Percentiles rank a stretch among this genome's conserved stretches.
phyloP scores from a whole-genome alignment of 768 basidiomycete genomes.

The Pleurotus cornucopiae region DNA sequence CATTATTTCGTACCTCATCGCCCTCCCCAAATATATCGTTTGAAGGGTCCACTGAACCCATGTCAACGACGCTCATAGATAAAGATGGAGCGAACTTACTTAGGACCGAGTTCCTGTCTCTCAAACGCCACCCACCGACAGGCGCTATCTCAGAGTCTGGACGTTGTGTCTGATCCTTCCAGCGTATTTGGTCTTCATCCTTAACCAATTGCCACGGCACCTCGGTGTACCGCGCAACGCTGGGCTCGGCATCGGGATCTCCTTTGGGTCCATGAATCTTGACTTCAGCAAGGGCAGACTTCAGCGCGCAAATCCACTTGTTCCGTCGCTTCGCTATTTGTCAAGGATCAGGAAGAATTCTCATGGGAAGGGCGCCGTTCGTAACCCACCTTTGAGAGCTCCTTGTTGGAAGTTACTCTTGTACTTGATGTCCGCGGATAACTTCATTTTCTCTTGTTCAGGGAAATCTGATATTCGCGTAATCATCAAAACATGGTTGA shows the following conservation, averaged over 20 bases:
- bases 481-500: conserved; percentile 7
- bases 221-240: conserved; percentile 57
- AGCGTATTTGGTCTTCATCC: conserved; percentile 31
- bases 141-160: conserved; percentile 23
- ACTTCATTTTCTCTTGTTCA: conserved; percentile 71
- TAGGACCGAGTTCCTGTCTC: conserved; percentile 47
- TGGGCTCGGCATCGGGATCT: conserved; percentile 49
- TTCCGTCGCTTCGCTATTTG: conserved; percentile 69
- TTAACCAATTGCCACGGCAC: conserved; percentile 69
- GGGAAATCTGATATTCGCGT: conserved; percentile 56
- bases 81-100: conserved; percentile 26
- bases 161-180: conserved; percentile 14
- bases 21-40: conserved; percentile 44
- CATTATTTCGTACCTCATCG: conserved; percentile 20
- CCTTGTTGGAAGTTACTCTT: conserved; percentile 85
- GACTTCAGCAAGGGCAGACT: conserved; percentile 61
- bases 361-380: not conserved
- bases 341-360: conserved; percentile 11
- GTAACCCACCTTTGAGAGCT: conserved; percentile 53
- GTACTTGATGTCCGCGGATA: conserved; percentile 83
- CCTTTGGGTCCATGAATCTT: conserved; percentile 68
- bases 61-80: conserved; percentile 3
- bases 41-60: conserved; percentile 29
- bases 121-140: conserved; percentile 43
- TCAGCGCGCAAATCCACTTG: conserved; percentile 90